Percentiles rank a stretch among this genome's conserved stretches.
Conservation (phyloP, 2,329 filamentous ascomycete genomes). For the Paecilomyces formosus region DNA sequence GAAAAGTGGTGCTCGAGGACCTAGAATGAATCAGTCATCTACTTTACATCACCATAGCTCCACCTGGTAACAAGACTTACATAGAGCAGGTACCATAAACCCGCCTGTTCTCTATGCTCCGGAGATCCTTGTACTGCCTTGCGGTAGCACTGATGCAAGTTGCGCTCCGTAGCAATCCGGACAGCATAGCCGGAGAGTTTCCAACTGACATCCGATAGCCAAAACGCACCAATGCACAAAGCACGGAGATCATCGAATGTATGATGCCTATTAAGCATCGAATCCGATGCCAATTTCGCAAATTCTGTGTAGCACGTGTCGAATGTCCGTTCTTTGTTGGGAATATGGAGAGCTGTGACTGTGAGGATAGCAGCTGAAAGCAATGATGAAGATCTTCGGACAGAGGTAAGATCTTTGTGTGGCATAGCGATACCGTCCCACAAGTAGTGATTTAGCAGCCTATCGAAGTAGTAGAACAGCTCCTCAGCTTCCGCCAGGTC, state of each 20-base stretch:
- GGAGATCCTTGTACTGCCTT: slow-evolving; percentile 30
- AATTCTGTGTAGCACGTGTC: slow-evolving; percentile 47
- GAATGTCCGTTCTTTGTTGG: slow-evolving; percentile 38
- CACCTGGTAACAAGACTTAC: slow-evolving; percentile 16
- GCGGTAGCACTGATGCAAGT: slow-evolving; percentile 35
- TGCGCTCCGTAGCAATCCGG: slow-evolving; percentile 36
- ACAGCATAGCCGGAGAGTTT: slow-evolving; percentile 37
- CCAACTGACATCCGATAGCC: slow-evolving; percentile 48
- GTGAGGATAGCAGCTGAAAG: slow-evolving; percentile 39
- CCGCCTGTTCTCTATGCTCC: slow-evolving; percentile 29
- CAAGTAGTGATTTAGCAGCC: slow-evolving; percentile 33
- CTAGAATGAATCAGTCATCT: slow-evolving; percentile 16
- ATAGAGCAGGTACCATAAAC: slow-evolving; percentile 36
- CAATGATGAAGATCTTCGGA: slow-evolving; percentile 41
- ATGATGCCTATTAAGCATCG: slow-evolving; percentile 46
- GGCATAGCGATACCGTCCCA: slow-evolving; percentile 39
- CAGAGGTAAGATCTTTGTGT: slow-evolving; percentile 39
- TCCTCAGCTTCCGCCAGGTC: slow-evolving; percentile 37
- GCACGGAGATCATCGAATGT: slow-evolving; percentile 46
- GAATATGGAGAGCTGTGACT: slow-evolving; percentile 45
- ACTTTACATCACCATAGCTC: background rate
- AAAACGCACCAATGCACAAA: slow-evolving; percentile 49
- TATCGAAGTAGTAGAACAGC: slow-evolving; percentile 32
- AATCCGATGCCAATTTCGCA: slow-evolving; percentile 44
- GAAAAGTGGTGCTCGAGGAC: slow-evolving; percentile 38